Evolutionary conservation across 768 basidiomycete genomes (phyloP), one percentile per base, ranked within the genome.

Genomic region (Cystobasidium tubakii): DNA sequence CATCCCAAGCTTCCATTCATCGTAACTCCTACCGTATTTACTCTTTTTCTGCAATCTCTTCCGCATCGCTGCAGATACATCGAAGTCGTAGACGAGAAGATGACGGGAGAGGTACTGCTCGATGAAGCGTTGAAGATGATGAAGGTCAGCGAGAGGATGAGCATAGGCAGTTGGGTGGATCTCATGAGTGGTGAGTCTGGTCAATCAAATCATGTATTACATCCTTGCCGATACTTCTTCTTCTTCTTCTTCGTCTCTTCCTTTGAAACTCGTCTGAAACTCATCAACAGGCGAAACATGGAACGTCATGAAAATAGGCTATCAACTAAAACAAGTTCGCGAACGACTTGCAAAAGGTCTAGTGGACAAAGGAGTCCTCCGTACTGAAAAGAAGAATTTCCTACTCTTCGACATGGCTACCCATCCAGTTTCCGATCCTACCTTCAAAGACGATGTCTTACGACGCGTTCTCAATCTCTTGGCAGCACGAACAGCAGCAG

Each of bases 231-330:
- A n/a, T n/a, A n/a, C n/a, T n/a, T n/a, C n/a, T n/a, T n/a, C n/a
- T n/a, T n/a, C n/a, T n/a, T n/a, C 66, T n/a, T 57, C 42, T 3
- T 60, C 17, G 19, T 62, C 62, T 39, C 43, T 39, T 33, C 7
- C 43, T 50, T 33, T n/a, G n/a, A n/a, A n/a, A n/a, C n/a, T n/a
- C n/a, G n/a, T n/a, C n/a, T n/a, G n/a, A n/a, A n/a, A n/a, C n/a
- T n/a, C n/a, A n/a, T n/a, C n/a, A n/a, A 7, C 79, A 97, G 94
- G 95, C 70, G 95, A 99, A 83, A 98, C 95, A 62, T 99, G 95
- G 95, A 99, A 98, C 82, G 93, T 99, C 9, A 92, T 97, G 89
- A 98, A 98, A 83, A 98, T 99, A 69, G 94, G 94, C 27, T 99
- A 92, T 82, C 95, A 99, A 82, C 88, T 99, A 60, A 97, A 97